Evolutionary conservation across 1,284 basidiomycete genomes (phyloP).

Genomic region (Lentinula novae-zelandiae): DNA sequence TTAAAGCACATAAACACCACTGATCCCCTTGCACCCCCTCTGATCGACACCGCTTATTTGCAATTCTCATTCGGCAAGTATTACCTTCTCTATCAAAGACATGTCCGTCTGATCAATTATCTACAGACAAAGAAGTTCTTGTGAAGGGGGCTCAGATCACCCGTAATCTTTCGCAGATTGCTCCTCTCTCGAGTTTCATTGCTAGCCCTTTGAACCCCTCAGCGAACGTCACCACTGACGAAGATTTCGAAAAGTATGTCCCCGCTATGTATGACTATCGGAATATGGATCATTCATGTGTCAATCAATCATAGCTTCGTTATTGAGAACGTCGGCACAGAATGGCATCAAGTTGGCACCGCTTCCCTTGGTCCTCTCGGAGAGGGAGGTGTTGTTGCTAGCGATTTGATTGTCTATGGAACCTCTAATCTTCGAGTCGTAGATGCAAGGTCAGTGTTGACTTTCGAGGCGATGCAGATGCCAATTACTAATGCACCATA

Average conservation of each 20-base stretch:
- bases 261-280: not conserved
- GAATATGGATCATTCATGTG: not conserved
- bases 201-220: not conserved
- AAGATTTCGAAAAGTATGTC: not conserved
- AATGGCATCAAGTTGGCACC: conserved; percentile 8
- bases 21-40: conserved; percentile 35
- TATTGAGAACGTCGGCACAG: not conserved
- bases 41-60: conserved; percentile 39
- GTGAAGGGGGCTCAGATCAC: conserved; percentile 1
- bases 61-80: not conserved
- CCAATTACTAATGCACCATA: not conserved
- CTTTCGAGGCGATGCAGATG: not conserved
- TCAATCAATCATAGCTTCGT: not conserved
- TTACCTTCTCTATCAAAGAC: not conserved
- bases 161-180: not conserved
- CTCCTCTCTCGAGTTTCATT: conserved; percentile 2
- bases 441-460: not conserved
- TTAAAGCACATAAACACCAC: conserved; percentile 28
- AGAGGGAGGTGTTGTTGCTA: conserved; percentile 7
- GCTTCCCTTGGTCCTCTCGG: conserved; percentile 5
- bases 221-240: not conserved
- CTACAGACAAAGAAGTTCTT: conserved; percentile 3
- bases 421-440: conserved; percentile 10
- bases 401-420: conserved; percentile 1
- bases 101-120: not conserved